Percentiles rank a stretch among this genome's conserved stretches.
Conservation (phyloP, 192 early-diverging fungal species). For the Coemansia sp. region DNA sequence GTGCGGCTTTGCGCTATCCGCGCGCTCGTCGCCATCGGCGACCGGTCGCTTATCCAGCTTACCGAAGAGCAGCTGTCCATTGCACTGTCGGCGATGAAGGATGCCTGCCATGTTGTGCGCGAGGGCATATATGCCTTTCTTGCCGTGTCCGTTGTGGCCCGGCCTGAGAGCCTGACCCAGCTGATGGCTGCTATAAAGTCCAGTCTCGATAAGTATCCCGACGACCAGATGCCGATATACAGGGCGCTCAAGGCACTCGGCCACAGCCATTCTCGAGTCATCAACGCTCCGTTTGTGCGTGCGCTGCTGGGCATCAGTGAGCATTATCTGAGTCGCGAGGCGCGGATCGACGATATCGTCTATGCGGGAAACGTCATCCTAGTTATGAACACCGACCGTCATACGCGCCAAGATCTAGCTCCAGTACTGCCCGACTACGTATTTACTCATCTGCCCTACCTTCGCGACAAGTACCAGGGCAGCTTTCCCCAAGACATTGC, state of each 20-base stretch:
- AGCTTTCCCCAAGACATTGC: constrained; percentile 32
- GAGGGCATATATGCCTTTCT: constrained; percentile 76
- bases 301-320: constrained; percentile 66
- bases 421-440: constrained; percentile 71
- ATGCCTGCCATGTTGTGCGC: constrained; percentile 68
- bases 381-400: constrained; percentile 72
- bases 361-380: constrained; percentile 79
- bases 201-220: constrained; percentile 68
- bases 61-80: constrained; percentile 75
- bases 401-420: constrained; percentile 56
- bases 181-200: constrained; percentile 64
- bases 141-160: constrained; percentile 55
- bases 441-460: constrained; percentile 74
- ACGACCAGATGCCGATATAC: constrained; percentile 74
- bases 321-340: constrained; percentile 71
- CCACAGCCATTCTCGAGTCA: constrained; percentile 54
- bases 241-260: constrained; percentile 69
- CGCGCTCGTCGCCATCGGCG: constrained; percentile 74
- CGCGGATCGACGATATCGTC: constrained; percentile 65
- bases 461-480: constrained; percentile 66
- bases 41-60: constrained; percentile 58
- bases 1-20: constrained; percentile 83
- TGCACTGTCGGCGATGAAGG: constrained; percentile 77
- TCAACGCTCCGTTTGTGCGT: constrained; percentile 55
- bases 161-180: constrained; percentile 46